A percentile compares a stretch with the other conserved stretches of the same genome.
These are phyloP conservation scores for Mycena rosella DNA, from an alignment of 768 basidiomycete species.

Conservation along the genomic window DNA sequence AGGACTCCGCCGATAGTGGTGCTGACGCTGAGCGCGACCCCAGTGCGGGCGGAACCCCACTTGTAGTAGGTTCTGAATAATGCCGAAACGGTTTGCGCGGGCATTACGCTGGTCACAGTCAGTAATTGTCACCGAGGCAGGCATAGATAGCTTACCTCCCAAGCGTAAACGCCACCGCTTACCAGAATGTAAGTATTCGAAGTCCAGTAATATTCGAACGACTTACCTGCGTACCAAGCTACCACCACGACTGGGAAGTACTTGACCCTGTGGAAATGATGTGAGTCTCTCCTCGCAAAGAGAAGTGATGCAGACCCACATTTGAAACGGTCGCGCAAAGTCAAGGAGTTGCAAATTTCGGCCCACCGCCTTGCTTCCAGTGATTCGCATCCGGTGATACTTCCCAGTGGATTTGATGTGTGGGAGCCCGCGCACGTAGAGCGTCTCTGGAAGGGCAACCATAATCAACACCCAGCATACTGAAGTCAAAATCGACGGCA, in stretches of 20 bases:
- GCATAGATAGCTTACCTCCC: conserved; percentile 24
- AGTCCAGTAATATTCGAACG: too few species aligned
- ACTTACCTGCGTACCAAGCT: conserved; percentile 30
- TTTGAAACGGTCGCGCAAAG: conserved; percentile 37
- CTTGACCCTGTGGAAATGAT: conserved; percentile 21
- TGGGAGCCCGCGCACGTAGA: conserved; percentile 29
- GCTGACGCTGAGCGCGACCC: conserved; percentile 36
- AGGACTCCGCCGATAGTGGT: conserved; percentile 38
- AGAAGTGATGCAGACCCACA: conserved; percentile 12
- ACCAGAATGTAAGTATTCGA: not conserved
- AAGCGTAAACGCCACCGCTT: conserved; percentile 38
- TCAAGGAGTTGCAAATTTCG: conserved; percentile 28
- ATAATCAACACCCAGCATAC: conserved; percentile 35
- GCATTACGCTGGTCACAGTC: conserved; percentile 29
- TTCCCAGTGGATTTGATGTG: conserved; percentile 5
- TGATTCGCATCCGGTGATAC: conserved; percentile 31
- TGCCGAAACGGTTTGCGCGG: conserved; percentile 38
- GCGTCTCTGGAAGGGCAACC: conserved; percentile 30
- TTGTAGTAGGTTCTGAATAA: conserved; percentile 34
- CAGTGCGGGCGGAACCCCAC: conserved; percentile 36
- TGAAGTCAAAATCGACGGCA: conserved; percentile 28
- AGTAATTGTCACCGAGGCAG: not conserved
- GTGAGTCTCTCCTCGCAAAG: not conserved
- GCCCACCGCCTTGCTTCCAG: conserved; percentile 7
- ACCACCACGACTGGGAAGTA: conserved; percentile 32